Evolutionary conservation across 202 grass and related monocot species (phyloP).

Genomic region (Tripidium arundinaceum): DNA sequence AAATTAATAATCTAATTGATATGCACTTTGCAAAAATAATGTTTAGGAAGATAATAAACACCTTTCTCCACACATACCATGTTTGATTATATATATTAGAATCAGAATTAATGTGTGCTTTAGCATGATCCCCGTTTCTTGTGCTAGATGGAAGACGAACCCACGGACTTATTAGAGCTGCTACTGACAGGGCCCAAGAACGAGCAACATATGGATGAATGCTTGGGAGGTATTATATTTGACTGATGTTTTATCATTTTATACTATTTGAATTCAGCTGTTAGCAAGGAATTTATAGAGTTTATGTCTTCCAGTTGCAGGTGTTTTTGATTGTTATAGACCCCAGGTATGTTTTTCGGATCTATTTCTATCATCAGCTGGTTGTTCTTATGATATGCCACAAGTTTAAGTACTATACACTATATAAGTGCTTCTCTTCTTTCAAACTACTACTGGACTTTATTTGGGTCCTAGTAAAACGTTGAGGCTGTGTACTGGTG

Average conservation of each 20-base stretch:
- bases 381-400: background rate
- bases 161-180: background rate
- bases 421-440: background rate
- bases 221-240: background rate
- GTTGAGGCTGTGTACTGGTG: background rate
- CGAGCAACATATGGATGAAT: background rate
- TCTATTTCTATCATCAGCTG: background rate
- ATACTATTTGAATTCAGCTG: background rate
- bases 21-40: background rate
- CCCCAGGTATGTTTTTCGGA: background rate
- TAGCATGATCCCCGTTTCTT: background rate
- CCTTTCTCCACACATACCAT: background rate
- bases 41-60: background rate
- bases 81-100: background rate
- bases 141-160: background rate
- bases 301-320: background rate
- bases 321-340: background rate
- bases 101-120: background rate
- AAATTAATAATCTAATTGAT: background rate
- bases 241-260: background rate
- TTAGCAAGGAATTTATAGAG: background rate
- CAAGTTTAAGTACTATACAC: background rate
- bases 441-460: background rate
- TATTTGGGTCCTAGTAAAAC: background rate
- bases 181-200: background rate